phyloP scores from a whole-genome alignment of 257 asterid species.

The Solanum etuberosum region DNA sequence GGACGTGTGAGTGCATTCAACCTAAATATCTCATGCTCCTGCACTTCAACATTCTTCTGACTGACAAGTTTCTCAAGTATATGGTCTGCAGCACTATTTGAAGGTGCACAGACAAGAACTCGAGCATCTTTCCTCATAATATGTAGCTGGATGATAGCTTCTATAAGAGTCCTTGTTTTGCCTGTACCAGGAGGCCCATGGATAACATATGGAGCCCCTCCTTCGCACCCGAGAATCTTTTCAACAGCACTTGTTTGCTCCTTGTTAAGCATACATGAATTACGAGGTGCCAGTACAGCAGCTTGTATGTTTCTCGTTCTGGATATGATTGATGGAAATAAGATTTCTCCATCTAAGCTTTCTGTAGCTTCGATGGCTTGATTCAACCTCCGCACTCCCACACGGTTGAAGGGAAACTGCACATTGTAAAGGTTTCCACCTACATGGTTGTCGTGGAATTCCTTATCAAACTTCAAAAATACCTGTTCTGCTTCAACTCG shows the following conservation, averaged over 20 bases:
- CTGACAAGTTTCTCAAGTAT: constrained; percentile 54
- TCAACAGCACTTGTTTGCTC: constrained; percentile 56
- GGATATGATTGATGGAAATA: constrained; percentile 44
- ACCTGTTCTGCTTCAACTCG: constrained; percentile 78
- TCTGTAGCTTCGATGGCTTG: constrained; percentile 74
- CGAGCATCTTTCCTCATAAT: constrained; percentile 17
- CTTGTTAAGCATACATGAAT: constrained; percentile 40
- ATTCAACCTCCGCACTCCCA: constrained; percentile 43
- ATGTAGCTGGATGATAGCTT: constrained; percentile 75
- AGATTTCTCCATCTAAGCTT: constrained; percentile 32
- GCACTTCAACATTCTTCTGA: constrained; percentile 15
- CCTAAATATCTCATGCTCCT: constrained; percentile 44
- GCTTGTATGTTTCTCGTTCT: not conserved
- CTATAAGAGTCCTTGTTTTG: constrained; percentile 69
- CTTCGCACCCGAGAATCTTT: constrained; percentile 59
- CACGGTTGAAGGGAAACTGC: constrained; percentile 56
- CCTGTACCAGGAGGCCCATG: constrained; percentile 99
- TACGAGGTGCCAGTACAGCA: constrained; percentile 28
- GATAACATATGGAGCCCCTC: constrained; percentile 74
- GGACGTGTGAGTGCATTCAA: constrained; percentile 68
- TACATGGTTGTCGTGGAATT: constrained; percentile 45
- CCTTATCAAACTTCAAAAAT: constrained; percentile 37
- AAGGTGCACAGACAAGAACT: constrained; percentile 86
- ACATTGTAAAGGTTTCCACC: constrained; percentile 43
- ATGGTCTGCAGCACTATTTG: constrained; percentile 84